Base-by-base conservation (phyloP, 1,284 basidiomycete genomes). In the Hypsizygus ulmarius region DNA sequence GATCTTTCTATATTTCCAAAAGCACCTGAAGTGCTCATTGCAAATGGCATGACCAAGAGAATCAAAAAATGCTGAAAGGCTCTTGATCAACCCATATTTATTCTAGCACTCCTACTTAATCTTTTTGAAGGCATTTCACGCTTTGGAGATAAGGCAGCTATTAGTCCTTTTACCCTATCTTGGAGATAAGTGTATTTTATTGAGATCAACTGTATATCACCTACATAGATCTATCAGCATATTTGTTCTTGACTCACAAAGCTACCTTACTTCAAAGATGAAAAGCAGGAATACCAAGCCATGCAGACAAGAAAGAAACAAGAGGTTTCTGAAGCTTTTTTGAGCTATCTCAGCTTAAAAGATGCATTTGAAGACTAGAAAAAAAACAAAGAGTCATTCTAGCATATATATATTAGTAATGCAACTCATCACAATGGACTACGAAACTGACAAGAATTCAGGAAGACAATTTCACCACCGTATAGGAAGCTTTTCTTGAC, bases 51-150 rank as follows among this genome's bases (percentile, higher is more conserved):
- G 61, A 39, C 19, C 10, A 58, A 49, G 18, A 49, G 55, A 5
- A 48, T 65, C 3, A 55, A 63, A 47, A 61, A 60, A 30, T 44
- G 48, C 4, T 64, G 61, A 58, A 58, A 51, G 29, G 59, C 53
- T 5, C 51, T 57, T n/a, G 56, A 62, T 37, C 59, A 60, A 43
- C 55, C 52, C 0, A 52, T 62, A 34, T 62, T 58, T 39, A 19
- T 60, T 3, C 39, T 59, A 3, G 52, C 56, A 7, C 50, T 63
- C 7, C 52, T 65, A 3, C 52, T 62, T 3, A 60, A 61, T 39
- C 59, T 54, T 6, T 63, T 49, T 16, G 53, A 63, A 36, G 47
- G 50, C 12, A 11, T 63, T 41, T 50, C 47, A n/a, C 47, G 46
- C 15, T 65, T 64, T 50, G 59, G 64, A 2, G 55, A 57, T 15